phyloP scores from a whole-genome alignment of 78 protist species.

The Bodo saltans region DNA sequence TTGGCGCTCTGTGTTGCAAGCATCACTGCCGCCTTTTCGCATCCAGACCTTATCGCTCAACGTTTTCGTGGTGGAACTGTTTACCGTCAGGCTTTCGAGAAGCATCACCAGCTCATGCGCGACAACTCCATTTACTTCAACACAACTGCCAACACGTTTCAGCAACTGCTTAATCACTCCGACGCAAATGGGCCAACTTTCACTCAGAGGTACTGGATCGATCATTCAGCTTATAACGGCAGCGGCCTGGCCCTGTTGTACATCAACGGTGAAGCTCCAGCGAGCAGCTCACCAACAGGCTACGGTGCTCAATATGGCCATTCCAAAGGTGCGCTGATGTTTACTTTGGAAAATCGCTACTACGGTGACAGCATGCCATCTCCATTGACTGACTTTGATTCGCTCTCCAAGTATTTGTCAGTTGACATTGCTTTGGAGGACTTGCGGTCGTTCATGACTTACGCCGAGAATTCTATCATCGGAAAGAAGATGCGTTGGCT shows the following conservation, averaged over 20 bases:
- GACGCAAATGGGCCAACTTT: background rate
- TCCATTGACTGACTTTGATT: background rate
- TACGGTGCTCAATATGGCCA: background rate
- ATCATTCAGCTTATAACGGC: background rate
- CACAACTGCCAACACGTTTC: too few relatives aligned
- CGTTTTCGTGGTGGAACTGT: background rate
- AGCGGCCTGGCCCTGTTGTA: background rate
- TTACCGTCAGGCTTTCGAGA: too few relatives aligned
- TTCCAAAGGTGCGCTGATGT: background rate
- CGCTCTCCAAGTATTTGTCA: background rate
- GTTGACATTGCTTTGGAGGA: slow-evolving; percentile 33
- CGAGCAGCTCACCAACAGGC: background rate
- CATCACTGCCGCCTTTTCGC: background rate
- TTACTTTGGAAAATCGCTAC: slow-evolving; percentile 38
- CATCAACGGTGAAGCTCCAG: slow-evolving; percentile 16
- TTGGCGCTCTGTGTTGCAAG: too few relatives aligned
- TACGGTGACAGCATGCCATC: slow-evolving; percentile 36
- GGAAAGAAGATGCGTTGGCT: background rate
- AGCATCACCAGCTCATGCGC: too few relatives aligned
- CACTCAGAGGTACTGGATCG: slow-evolving; percentile 14
- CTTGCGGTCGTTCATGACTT: slow-evolving; percentile 10
- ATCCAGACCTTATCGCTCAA: background rate
- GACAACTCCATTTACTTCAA: too few relatives aligned
- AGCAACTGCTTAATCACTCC: slow-evolving; percentile 23
- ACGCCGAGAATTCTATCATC: background rate